Percentiles rank a stretch among this genome's conserved stretches.
These are phyloP conservation scores for Herpetomonas tarakana DNA, from an alignment of 208 protist species.

Conservation along the genomic window DNA sequence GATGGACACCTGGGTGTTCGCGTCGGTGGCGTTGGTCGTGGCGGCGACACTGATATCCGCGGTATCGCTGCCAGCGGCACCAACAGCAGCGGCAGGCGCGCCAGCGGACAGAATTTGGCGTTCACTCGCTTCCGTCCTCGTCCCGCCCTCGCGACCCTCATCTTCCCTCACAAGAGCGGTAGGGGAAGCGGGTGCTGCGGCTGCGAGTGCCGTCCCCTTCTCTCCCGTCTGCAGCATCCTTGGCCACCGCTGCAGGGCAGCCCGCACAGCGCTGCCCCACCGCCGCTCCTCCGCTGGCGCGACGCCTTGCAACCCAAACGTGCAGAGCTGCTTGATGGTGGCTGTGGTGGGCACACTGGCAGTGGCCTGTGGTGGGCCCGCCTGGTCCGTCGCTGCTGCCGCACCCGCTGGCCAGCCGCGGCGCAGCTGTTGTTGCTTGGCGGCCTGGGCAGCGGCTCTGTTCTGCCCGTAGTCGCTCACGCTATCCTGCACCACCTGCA, in stretches of 20 bases:
- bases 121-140: too few relatives aligned
- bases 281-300: slow-evolving; percentile 21
- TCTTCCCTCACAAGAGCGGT: too few relatives aligned
- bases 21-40: slow-evolving; percentile 6
- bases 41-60: slow-evolving; percentile 3
- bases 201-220: background rate
- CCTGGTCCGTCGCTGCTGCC: background rate
- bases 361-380: background rate
- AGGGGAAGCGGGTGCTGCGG: too few relatives aligned
- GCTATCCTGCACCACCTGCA: slow-evolving; percentile 62
- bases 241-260: slow-evolving; percentile 30
- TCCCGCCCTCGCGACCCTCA: too few relatives aligned
- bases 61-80: background rate
- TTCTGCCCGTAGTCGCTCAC: slow-evolving; percentile 17
- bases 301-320: slow-evolving; percentile 26
- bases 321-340: slow-evolving; percentile 19
- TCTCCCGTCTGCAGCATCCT: slow-evolving; percentile 16
- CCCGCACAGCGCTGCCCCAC: slow-evolving; percentile 32
- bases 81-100: too few relatives aligned
- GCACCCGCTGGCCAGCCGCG: slow-evolving; percentile 7
- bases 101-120: too few relatives aligned
- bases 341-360: slow-evolving; percentile 12
- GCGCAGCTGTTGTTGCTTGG: background rate
- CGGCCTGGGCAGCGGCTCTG: slow-evolving; percentile 4
- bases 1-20: slow-evolving; percentile 26